Conservation (phyloP, 2,329 filamentous ascomycete genomes). For the Phialemoniopsis sp. region DNA sequence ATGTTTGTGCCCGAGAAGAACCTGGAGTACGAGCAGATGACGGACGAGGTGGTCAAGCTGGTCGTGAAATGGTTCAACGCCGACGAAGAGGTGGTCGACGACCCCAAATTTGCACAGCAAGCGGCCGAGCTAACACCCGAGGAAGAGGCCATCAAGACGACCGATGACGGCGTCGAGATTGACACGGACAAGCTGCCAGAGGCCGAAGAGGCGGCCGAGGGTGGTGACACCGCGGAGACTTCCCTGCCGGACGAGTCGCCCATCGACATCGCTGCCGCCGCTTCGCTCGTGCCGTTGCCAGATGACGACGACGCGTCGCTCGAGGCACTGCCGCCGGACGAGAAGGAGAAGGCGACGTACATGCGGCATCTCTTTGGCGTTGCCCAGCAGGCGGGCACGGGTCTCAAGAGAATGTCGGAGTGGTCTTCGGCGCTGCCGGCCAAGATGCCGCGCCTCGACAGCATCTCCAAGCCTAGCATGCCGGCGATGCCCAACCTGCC, state of each 20-base stretch:
- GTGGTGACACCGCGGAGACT: conserved; percentile 22
- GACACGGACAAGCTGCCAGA: neutral
- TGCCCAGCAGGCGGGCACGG: conserved; percentile 43
- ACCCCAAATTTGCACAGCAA: conserved; percentile 23
- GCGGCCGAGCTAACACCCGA: conserved; percentile 7
- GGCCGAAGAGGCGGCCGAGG: neutral
- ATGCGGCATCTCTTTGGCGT: conserved; percentile 44
- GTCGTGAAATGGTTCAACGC: conserved; percentile 53
- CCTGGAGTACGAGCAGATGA: conserved; percentile 50
- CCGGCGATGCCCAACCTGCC: conserved; percentile 22
- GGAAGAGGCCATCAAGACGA: conserved; percentile 6
- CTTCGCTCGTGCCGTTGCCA: conserved; percentile 43
- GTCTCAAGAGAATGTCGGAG: conserved; percentile 21
- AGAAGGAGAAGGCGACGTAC: conserved; percentile 34
- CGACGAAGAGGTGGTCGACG: conserved; percentile 45
- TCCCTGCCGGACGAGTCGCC: conserved; percentile 40
- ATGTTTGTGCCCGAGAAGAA: conserved; percentile 62
- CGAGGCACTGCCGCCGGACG: conserved; percentile 19
- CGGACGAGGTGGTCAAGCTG: conserved; percentile 49
- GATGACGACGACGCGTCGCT: conserved; percentile 28
- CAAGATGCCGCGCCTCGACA: conserved; percentile 31
- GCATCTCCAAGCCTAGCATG: conserved; percentile 20
- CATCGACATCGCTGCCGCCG: conserved; percentile 48
- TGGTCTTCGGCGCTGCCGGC: conserved; percentile 35
- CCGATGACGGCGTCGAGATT: conserved; percentile 10